Evolutionary conservation across 805 yeast genomes (phyloP).

Genomic region (Wickerhamiella australiensis): DNA sequence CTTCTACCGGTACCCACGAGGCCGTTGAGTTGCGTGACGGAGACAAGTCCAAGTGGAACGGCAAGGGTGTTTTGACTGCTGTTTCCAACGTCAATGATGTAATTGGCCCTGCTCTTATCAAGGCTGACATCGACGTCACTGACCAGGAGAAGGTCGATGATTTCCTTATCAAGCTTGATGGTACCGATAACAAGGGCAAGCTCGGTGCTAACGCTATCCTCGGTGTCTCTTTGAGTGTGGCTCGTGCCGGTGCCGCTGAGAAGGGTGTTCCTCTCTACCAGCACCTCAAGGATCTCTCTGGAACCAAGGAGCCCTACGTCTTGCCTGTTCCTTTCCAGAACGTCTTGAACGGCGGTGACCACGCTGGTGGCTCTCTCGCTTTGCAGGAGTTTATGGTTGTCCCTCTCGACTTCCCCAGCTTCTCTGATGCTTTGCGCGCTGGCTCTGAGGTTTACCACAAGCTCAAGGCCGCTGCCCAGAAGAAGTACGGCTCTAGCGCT

Average conservation of each 20-base stretch:
- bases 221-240: constrained; percentile 95
- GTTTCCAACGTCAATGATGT: constrained; percentile 88
- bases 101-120: constrained; percentile 87
- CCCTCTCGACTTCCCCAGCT: constrained; percentile 80
- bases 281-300: constrained; percentile 75
- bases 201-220: constrained; percentile 97
- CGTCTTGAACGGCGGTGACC: constrained; percentile 98
- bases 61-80: constrained; percentile 97
- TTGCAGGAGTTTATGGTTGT: constrained; percentile 99
- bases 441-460: constrained; percentile 98
- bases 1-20: constrained; percentile 98
- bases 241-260: constrained; percentile 97
- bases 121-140: constrained; percentile 68
- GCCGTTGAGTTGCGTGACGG: constrained; percentile 97
- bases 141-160: constrained; percentile 81
- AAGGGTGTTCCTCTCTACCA: constrained; percentile 86
- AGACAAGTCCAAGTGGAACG: constrained; percentile 94
- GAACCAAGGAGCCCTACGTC: constrained; percentile 71
- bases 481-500: constrained; percentile 94
- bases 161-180: constrained; percentile 78
- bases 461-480: constrained; percentile 84
- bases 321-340: constrained; percentile 98
- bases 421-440: constrained; percentile 91
- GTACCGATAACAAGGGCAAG: constrained; percentile 94
- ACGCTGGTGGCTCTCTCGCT: constrained; percentile 99